phyloP scores from a whole-genome alignment of 139 green algal genomes.

The Chlorella sp. region DNA sequence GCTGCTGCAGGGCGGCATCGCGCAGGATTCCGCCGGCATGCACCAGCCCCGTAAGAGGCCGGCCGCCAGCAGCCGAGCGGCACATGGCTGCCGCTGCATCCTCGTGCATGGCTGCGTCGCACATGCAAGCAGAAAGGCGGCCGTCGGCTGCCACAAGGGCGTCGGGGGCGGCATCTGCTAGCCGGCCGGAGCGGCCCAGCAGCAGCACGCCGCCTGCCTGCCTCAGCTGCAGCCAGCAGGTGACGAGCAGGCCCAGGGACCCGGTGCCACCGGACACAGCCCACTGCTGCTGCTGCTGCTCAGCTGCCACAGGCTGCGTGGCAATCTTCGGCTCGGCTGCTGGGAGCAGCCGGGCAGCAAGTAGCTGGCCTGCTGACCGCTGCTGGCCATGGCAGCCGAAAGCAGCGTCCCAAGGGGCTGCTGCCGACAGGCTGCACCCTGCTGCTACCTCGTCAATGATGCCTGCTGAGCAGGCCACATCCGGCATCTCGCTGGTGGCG shows the following conservation, averaged over 20 bases:
- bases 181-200: slow-evolving; percentile 31
- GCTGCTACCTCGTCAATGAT: not conserved
- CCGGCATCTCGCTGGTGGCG: slow-evolving; percentile 5
- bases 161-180: not conserved
- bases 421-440: not conserved
- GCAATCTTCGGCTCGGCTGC: not conserved
- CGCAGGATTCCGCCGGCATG: slow-evolving; percentile 71
- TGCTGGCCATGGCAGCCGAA: slow-evolving; percentile 1
- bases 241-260: slow-evolving; percentile 19
- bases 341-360: slow-evolving; percentile 13
- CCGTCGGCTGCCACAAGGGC: not conserved
- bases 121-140: slow-evolving; percentile 15
- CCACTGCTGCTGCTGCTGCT: slow-evolving; percentile 2
- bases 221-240: slow-evolving; percentile 29
- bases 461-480: not conserved
- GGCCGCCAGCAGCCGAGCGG: not conserved
- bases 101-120: slow-evolving; percentile 15
- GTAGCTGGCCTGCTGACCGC: not conserved
- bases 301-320: not conserved
- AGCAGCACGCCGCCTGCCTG: not conserved
- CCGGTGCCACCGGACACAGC: slow-evolving; percentile 39
- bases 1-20: slow-evolving; percentile 58
- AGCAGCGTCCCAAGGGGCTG: not conserved
- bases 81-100: slow-evolving; percentile 18
- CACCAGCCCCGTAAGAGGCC: slow-evolving; percentile 37